Evolutionary conservation across 306 rosid genomes (phyloP), one percentile per base, ranked within the genome.

Genomic region (Sechiopsis laciniata): DNA sequence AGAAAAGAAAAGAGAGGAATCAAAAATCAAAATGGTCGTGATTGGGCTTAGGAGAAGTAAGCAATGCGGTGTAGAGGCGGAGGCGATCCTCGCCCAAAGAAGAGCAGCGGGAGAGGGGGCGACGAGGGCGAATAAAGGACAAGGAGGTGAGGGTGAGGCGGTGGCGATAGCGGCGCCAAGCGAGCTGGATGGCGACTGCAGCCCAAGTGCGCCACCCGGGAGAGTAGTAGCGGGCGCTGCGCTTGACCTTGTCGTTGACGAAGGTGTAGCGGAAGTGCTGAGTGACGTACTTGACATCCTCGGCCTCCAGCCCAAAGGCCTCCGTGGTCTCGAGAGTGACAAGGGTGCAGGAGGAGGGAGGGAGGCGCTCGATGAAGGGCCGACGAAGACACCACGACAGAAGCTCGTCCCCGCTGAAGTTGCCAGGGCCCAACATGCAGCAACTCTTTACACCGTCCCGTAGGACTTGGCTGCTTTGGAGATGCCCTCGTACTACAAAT

Each of bases 191-290:
- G 13, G 97, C 98, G 40, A 94, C 98, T 0, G 96, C 90, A 1
- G 96, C 97, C 98, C 98, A 90, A 26, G 98, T 94, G 55, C 97
- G 87, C 98, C 98, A 94, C 0, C 97, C 97, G 0, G 97, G 98
- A 0, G 98, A 91, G 82, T 94, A 94, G 76, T 94, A 94, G 82
- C 96, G 82, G 0, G 94, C 99, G 50, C 97, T 89, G 20, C 99
- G 83, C 87, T 87, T 91, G 0, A 94, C 95, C 77, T 90, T 94
- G 46, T 94, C 97, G 55, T 87, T 94, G 62, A 87, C 85, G 68
- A 94, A 94, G 0, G 96, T 90, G 95, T 90, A 90, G 37, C 99
- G 84, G 48, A 94, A 94, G 82, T 94, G 97, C 45, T 91, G 97
- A 0, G 99, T 90, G 62, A 94, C 99, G 19, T 91, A 94, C 76